Conservation (phyloP, 768 basidiomycete genomes). For the Boletus sp. region DNA sequence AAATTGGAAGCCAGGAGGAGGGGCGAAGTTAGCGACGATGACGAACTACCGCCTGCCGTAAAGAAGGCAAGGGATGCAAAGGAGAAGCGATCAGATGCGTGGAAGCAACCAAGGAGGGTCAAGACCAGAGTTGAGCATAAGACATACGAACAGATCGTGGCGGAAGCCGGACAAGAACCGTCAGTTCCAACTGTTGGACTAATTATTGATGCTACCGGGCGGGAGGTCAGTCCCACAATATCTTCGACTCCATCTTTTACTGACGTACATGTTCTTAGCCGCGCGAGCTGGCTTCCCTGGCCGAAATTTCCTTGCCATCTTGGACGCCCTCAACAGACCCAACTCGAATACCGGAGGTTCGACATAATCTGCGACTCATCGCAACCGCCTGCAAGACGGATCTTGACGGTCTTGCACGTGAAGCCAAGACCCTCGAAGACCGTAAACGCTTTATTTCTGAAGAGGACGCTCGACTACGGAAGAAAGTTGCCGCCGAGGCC, state of each 20-base stretch:
- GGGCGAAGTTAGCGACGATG: constrained; percentile 74
- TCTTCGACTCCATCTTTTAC: neutral
- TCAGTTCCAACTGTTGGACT: constrained; percentile 62
- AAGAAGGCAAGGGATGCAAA: constrained; percentile 51
- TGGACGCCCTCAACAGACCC: constrained; percentile 89
- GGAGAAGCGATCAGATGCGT: constrained; percentile 67
- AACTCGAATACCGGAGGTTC: constrained; percentile 91
- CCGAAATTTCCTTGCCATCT: constrained; percentile 67
- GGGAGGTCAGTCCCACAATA: constrained; percentile 58
- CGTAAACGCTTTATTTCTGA: constrained; percentile 66
- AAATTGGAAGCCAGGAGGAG: constrained; percentile 74
- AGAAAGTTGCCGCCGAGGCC: constrained; percentile 72
- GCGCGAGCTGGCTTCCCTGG: constrained; percentile 82
- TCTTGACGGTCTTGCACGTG: constrained; percentile 83
- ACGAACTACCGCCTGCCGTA: constrained; percentile 32
- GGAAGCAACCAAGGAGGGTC: constrained; percentile 83
- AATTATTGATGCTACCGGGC: constrained; percentile 93
- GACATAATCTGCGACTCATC: constrained; percentile 91
- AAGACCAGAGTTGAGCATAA: constrained; percentile 90
- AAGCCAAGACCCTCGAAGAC: constrained; percentile 81
- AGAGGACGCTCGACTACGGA: constrained; percentile 70
- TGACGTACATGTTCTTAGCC: constrained; percentile 44
- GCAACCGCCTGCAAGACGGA: constrained; percentile 78
- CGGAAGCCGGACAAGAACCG: constrained; percentile 71
- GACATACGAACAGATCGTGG: constrained; percentile 94